Percentiles rank a stretch among this genome's conserved stretches.
phyloP scores from a whole-genome alignment of 2,329 filamentous ascomycete genomes.

The Diaporthe humulicola region DNA sequence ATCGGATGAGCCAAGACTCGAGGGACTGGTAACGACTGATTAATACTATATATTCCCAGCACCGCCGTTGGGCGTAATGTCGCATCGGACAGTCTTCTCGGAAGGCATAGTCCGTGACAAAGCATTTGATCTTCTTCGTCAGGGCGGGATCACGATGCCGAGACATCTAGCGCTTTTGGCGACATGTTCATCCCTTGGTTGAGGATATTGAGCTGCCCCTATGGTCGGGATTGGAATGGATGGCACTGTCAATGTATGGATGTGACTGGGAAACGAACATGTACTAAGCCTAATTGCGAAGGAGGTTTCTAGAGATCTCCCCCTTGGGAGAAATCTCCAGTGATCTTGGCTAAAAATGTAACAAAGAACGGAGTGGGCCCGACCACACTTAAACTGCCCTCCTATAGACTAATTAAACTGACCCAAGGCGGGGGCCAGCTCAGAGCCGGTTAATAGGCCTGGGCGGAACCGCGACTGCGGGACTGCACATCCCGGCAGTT shows the following conservation, averaged over 20 bases:
- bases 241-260: constrained; percentile 4
- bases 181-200: constrained; percentile 8
- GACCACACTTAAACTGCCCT: not conserved
- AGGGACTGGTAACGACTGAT: not conserved
- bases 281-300: constrained; percentile 3
- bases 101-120: constrained; percentile 10
- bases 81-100: not conserved
- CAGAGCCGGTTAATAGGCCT: constrained; percentile 9
- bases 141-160: not conserved
- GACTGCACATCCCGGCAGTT: constrained; percentile 19
- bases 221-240: not conserved
- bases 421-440: not conserved
- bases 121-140: not conserved
- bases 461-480: not conserved
- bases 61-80: not conserved
- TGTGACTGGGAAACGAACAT: not conserved
- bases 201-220: not conserved
- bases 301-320: not conserved
- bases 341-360: constrained; percentile 7
- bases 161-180: constrained; percentile 5
- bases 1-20: not conserved
- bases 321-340: not conserved
- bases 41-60: not conserved
- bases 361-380: constrained; percentile 13
- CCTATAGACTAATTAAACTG: constrained; percentile 12